Evolutionary conservation across 768 basidiomycete species (phyloP), one percentile per base, ranked within the genome.

Genomic region (Naganishia kalamii): DNA sequence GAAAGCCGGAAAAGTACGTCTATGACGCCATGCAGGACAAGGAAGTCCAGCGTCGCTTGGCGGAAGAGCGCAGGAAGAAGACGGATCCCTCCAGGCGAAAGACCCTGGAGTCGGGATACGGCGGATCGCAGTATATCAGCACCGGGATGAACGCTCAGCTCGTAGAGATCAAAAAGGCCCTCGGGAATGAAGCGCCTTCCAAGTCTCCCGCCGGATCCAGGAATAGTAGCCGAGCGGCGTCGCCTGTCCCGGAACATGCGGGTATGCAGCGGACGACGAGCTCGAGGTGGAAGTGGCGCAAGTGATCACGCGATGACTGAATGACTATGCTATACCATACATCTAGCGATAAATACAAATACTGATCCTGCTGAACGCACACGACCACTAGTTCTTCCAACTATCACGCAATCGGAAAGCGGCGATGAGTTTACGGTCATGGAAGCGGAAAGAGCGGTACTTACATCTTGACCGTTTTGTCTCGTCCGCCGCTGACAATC

Each of bases 401-500:
- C 63, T 64, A 17, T 7, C 7, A 7, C 15, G 7, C 50, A 27
- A 40, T 5, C 17, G 21, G n/a, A 29, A 33, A 10, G 23, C 4
- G 4, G 10, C 32, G 32, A 33, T 29, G 37, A 25, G 10, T 47
- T 23, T 15, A n/a, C 25, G 19, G 35, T 25, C 19, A 29, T 1
- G n/a, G 15, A 30, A n/a, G 5, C 12, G 4, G 35, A 37, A 7
- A 30, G 60, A 21, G 5, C 17, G 23, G 32, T 5, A 51, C 63
- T 57, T 65, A 96, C 90, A 98, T 97, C 80, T 96, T 96, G 12
- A 97, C 85, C 21, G 85, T 88, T 71, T 86, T 85, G 79, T 98
- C 94, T 47, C 88, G 81, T 15, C 94, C 94, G n/a, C 93, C 94
- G 74, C 91, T 94, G 69, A 96, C 92, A n/a, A 97, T 84, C 77